These are phyloP conservation scores for Pisolithus orientalis DNA, from an alignment of 768 basidiomycete species.

Conservation along the genomic window DNA sequence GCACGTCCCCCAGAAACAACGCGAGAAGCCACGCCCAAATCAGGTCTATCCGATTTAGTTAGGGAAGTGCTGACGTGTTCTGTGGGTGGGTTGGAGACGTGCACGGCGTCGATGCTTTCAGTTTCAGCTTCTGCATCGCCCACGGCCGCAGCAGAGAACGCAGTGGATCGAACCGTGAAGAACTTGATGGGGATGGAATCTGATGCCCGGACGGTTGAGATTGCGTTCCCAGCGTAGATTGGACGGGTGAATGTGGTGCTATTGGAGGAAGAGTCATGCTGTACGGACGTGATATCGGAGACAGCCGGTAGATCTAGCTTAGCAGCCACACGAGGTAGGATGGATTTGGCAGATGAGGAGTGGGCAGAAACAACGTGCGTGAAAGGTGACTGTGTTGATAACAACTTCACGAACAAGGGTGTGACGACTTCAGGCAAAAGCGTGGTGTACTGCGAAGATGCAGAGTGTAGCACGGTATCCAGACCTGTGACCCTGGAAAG, in stretches of 20 bases:
- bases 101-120: slow-evolving; percentile 56
- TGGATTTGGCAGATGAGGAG: slow-evolving; percentile 86
- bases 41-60: slow-evolving; percentile 88
- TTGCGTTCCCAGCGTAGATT: slow-evolving; percentile 97
- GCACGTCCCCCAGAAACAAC: slow-evolving; percentile 95
- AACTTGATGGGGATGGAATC: slow-evolving; percentile 81
- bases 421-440: slow-evolving; percentile 73
- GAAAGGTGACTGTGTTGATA: slow-evolving; percentile 57
- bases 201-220: slow-evolving; percentile 80
- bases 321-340: slow-evolving; percentile 90
- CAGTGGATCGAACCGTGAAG: slow-evolving; percentile 90
- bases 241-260: slow-evolving; percentile 86
- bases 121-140: slow-evolving; percentile 51
- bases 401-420: slow-evolving; percentile 73
- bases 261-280: slow-evolving; percentile 63
- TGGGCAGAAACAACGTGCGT: slow-evolving; percentile 93
- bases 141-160: slow-evolving; percentile 63
- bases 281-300: slow-evolving; percentile 82
- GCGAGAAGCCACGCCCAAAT: slow-evolving; percentile 78
- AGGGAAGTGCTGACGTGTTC: slow-evolving; percentile 69
- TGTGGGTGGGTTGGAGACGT: slow-evolving; percentile 45
- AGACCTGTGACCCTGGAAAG: slow-evolving; percentile 58
- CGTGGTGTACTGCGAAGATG: slow-evolving; percentile 62
- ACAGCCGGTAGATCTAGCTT: slow-evolving; percentile 84
- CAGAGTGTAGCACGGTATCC: slow-evolving; percentile 59